Evolutionary conservation across 768 basidiomycete species (phyloP).

Genomic region (Tulasnella calospora): DNA sequence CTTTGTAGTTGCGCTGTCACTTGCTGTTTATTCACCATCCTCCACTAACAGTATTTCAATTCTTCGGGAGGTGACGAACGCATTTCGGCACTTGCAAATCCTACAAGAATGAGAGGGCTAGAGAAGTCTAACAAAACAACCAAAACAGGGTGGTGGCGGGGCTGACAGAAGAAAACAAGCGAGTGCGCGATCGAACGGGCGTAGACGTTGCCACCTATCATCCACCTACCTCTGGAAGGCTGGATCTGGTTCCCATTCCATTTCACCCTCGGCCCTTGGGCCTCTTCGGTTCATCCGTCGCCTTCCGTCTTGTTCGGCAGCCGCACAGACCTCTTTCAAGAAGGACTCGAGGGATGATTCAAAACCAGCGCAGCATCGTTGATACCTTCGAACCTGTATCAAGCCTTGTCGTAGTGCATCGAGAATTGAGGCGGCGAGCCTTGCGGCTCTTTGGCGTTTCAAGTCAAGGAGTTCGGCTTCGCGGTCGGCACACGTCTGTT

Average conservation of each 20-base stretch:
- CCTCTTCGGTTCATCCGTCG: not conserved
- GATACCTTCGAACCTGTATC: not conserved
- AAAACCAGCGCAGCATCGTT: not conserved
- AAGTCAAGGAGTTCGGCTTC: not conserved
- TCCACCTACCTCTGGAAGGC: not conserved
- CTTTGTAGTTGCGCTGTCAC: conserved; percentile 41
- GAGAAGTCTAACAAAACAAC: no score
- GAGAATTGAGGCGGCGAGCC: not conserved
- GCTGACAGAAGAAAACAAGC: no score
- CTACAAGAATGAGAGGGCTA: no score
- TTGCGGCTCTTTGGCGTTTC: not conserved
- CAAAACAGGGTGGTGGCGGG: no score
- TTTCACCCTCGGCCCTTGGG: not conserved
- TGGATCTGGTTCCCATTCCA: not conserved
- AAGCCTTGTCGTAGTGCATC: not conserved
- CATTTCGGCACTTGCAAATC: no score
- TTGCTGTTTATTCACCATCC: no score
- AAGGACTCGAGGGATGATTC: not conserved
- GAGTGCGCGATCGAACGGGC: no score
- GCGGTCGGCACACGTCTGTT: not conserved
- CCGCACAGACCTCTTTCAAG: not conserved
- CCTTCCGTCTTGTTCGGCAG: not conserved
- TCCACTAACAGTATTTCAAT: no score
- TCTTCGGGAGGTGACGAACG: no score
- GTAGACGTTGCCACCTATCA: no score